Conservation (phyloP, 192 early-diverging fungal genomes). For the Hyaloraphidium curvatum region DNA sequence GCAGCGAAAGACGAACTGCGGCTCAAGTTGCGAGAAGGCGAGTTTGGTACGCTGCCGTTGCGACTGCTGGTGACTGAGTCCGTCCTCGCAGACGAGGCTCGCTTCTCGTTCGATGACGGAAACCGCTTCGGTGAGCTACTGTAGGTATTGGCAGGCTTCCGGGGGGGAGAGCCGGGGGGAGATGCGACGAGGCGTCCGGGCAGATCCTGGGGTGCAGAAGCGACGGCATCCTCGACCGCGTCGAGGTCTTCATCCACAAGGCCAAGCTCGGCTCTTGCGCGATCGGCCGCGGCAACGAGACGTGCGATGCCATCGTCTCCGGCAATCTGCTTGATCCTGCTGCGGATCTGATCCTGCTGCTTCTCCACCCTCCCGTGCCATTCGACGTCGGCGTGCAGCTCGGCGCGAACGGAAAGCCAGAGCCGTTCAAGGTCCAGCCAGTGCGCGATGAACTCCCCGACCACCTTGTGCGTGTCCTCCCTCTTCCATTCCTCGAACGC, state of each 20-base stretch:
- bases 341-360: constrained; percentile 30
- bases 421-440: constrained; percentile 43
- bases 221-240: neutral
- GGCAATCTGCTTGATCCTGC: constrained; percentile 26
- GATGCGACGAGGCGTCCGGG: too few relatives aligned
- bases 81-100: neutral
- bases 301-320: constrained; percentile 18
- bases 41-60: too few relatives aligned
- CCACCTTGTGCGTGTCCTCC: constrained; percentile 36
- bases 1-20: too few relatives aligned
- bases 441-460: constrained; percentile 42
- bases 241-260: constrained; percentile 6
- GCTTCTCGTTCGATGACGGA: neutral
- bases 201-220: too few relatives aligned
- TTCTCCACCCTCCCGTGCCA: constrained; percentile 39
- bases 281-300: too few relatives aligned
- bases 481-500: constrained; percentile 55
- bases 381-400: constrained; percentile 26
- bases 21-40: too few relatives aligned
- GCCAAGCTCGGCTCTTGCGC: neutral
- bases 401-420: constrained; percentile 34
- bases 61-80: constrained; percentile 1
- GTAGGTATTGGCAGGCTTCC: too few relatives aligned
- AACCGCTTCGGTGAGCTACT: constrained; percentile 1
- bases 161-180: too few relatives aligned